Evolutionary conservation across 495 filamentous ascomycete species (phyloP).

Genomic region (Pseudotulostoma volvatum): DNA sequence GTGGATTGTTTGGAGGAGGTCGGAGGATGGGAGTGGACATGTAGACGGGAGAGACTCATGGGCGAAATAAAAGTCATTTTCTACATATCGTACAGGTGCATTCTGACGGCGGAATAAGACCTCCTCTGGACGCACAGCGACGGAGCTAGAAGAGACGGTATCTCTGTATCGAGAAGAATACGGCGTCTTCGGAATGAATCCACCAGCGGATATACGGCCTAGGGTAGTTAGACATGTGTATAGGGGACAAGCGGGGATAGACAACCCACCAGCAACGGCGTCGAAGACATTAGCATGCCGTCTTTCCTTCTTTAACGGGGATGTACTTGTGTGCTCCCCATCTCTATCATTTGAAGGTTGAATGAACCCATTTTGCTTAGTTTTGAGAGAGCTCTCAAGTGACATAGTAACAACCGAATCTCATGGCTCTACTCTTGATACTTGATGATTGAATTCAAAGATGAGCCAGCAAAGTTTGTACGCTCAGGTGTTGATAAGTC

Average conservation of each 20-base stretch:
- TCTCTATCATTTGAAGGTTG: constrained; percentile 5
- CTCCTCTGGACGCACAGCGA: constrained; percentile 51
- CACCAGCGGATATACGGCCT: constrained; percentile 36
- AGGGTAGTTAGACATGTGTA: constrained; percentile 3
- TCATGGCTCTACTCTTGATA: no score
- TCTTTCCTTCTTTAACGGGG: constrained; percentile 7
- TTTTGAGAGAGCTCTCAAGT: constrained; percentile 8
- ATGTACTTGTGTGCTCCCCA: constrained; percentile 1
- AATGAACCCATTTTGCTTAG: constrained; percentile 11
- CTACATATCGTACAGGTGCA: constrained; percentile 46
- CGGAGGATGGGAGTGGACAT: constrained; percentile 47
- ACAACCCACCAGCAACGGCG: constrained; percentile 51
- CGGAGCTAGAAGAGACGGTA: constrained; percentile 33
- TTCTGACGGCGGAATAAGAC: constrained; percentile 48
- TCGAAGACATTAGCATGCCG: constrained; percentile 52
- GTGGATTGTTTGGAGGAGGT: constrained; percentile 63
- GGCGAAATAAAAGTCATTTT: constrained; percentile 57
- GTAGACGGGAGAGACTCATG: constrained; percentile 35
- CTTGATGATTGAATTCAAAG: no score
- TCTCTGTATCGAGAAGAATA: constrained; percentile 30
- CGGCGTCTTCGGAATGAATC: constrained; percentile 23
- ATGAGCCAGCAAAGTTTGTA: no score
- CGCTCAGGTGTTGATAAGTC: no score
- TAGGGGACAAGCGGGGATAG: constrained; percentile 1
- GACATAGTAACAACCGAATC: no score